A percentile compares a stretch with the other conserved stretches of the same genome.
Conservation (phyloP, 2,329 filamentous ascomycete species). For the Sporothrix protearum region DNA sequence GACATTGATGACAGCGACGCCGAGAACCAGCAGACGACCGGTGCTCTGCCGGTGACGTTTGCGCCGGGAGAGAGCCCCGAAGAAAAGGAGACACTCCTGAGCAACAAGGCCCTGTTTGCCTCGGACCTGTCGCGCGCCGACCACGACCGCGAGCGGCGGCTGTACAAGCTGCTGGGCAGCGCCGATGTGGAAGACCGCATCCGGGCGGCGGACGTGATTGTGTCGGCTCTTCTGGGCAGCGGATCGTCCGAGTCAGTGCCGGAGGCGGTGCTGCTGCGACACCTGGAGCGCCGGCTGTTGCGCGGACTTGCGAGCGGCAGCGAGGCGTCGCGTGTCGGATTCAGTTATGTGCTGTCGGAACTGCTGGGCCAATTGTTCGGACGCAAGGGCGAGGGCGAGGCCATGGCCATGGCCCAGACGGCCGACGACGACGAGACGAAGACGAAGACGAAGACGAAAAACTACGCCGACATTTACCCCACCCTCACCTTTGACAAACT, state of each 20-base stretch:
- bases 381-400: conserved; percentile 35
- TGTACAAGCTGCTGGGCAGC: conserved; percentile 61
- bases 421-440: background rate
- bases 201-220: conserved; percentile 55
- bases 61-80: background rate
- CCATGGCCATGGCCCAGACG: too few relatives aligned
- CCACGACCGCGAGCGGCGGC: conserved; percentile 53
- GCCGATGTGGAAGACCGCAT: conserved; percentile 56
- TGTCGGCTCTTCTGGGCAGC: conserved; percentile 51
- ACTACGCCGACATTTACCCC: conserved; percentile 47
- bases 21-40: background rate
- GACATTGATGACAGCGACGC: conserved; percentile 5
- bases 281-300: conserved; percentile 68
- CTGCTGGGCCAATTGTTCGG: conserved; percentile 69
- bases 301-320: conserved; percentile 84
- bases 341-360: conserved; percentile 84
- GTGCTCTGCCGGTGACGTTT: background rate
- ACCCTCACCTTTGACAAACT: conserved; percentile 55
- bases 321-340: conserved; percentile 83
- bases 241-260: conserved; percentile 39
- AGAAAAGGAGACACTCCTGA: conserved; percentile 25
- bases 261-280: conserved; percentile 54
- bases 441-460: conserved; percentile 3
- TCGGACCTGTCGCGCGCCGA: conserved; percentile 52
- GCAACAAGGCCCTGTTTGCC: conserved; percentile 47